These are phyloP conservation scores for Penicillium verhagenii DNA, from an alignment of 495 filamentous ascomycete species.

Conservation along the genomic window DNA sequence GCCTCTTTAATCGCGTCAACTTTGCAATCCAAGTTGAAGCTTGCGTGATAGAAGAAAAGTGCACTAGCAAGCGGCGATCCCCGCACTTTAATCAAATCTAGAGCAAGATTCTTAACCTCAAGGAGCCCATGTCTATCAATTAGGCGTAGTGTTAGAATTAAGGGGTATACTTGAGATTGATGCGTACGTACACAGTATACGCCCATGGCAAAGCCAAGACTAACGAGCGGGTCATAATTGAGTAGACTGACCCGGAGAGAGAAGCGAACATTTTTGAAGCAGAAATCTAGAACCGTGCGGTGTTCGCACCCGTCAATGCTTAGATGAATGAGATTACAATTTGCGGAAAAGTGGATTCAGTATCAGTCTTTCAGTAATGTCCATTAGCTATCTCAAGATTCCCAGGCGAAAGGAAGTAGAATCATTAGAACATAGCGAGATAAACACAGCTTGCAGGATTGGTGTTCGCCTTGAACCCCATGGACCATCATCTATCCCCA, in stretches of 20 bases:
- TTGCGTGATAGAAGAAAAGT: neutral
- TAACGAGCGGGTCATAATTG: neutral
- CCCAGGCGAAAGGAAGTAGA: slow-evolving; percentile 18
- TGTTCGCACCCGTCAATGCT: no score
- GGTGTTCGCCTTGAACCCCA: slow-evolving; percentile 17
- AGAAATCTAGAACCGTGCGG: no score
- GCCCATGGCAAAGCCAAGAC: no score
- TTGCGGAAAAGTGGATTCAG: neutral
- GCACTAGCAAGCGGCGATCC: neutral
- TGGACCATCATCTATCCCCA: slow-evolving; percentile 19
- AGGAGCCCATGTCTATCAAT: neutral
- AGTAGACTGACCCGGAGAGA: neutral
- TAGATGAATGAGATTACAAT: neutral
- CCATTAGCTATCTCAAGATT: slow-evolving; percentile 22
- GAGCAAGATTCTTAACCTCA: no score
- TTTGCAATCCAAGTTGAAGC: neutral
- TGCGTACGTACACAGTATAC: neutral
- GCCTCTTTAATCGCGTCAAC: neutral
- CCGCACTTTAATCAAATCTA: no score
- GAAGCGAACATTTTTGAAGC: neutral
- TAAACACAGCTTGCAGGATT: slow-evolving; percentile 14
- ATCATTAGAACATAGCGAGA: slow-evolving; percentile 22
- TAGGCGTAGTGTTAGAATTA: neutral
- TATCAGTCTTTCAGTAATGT: slow-evolving; percentile 5
- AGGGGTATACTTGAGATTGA: neutral